Conservation (phyloP, 2,329 filamentous ascomycete species). For the Escovopsis sp. region DNA sequence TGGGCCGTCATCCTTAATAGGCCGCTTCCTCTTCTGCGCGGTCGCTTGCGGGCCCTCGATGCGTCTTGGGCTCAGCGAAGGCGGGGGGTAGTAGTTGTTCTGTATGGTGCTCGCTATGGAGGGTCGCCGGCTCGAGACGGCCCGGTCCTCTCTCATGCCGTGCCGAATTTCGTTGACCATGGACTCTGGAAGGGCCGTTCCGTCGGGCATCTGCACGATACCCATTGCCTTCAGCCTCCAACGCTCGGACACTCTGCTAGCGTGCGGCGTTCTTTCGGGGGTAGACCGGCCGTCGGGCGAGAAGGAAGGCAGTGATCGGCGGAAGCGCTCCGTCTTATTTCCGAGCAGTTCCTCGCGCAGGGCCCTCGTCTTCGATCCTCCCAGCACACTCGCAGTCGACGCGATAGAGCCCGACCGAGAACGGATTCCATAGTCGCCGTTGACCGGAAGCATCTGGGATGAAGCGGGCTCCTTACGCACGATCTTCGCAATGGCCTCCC, state of each 20-base stretch:
- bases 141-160: slow-evolving; percentile 25
- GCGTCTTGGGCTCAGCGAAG: background rate
- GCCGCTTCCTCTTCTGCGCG: slow-evolving; percentile 12
- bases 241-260: slow-evolving; percentile 26
- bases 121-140: slow-evolving; percentile 12
- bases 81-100: background rate
- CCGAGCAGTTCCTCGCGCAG: slow-evolving; percentile 13
- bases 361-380: slow-evolving; percentile 16
- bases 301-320: slow-evolving; percentile 25
- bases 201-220: slow-evolving; percentile 37
- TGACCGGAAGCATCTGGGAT: slow-evolving; percentile 7
- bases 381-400: slow-evolving; percentile 7
- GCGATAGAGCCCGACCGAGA: slow-evolving; percentile 8
- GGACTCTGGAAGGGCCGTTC: slow-evolving; percentile 37
- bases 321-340: slow-evolving; percentile 18
- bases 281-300: slow-evolving; percentile 14
- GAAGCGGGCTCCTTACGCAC: slow-evolving; percentile 13
- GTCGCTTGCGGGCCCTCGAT: background rate
- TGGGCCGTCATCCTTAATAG: slow-evolving; percentile 1
- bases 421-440: slow-evolving; percentile 7
- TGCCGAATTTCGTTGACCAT: slow-evolving; percentile 31
- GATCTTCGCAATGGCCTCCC: slow-evolving; percentile 20
- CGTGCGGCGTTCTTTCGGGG: slow-evolving; percentile 13
- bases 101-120: slow-evolving; percentile 1
- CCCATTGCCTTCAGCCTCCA: slow-evolving; percentile 36